phyloP scores from a whole-genome alignment of 2,329 filamentous ascomycete species.

The Claviceps arundinis region DNA sequence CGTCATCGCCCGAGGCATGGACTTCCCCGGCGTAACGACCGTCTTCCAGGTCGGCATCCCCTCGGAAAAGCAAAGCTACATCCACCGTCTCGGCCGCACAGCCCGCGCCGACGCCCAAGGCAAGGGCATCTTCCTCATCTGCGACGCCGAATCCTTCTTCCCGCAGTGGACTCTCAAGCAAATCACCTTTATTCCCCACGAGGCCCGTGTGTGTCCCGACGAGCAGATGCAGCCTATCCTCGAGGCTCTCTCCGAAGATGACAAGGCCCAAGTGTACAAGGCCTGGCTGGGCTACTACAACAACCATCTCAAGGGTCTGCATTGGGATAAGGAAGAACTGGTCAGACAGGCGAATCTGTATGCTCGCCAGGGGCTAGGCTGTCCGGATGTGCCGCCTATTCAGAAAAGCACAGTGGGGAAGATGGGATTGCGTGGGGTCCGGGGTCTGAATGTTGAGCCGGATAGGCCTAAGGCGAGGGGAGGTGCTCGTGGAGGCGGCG shows the following conservation, averaged over 20 bases:
- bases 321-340: slow-evolving; percentile 29
- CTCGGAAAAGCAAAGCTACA: slow-evolving; percentile 47
- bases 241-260: slow-evolving; percentile 28
- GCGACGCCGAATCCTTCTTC: slow-evolving; percentile 37
- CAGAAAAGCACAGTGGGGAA: slow-evolving; percentile 36
- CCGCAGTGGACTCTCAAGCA: slow-evolving; percentile 36
- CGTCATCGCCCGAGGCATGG: slow-evolving; percentile 59
- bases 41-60: slow-evolving; percentile 52
- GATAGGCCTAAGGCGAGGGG: slow-evolving; percentile 20
- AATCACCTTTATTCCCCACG: slow-evolving; percentile 36
- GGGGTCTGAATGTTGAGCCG: slow-evolving; percentile 33
- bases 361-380: slow-evolving; percentile 33
- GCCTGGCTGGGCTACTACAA: slow-evolving; percentile 46
- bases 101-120: slow-evolving; percentile 51
- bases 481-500: background rate
- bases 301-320: slow-evolving; percentile 30
- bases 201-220: slow-evolving; percentile 30
- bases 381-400: slow-evolving; percentile 32
- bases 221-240: slow-evolving; percentile 25
- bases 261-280: slow-evolving; percentile 38
- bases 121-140: slow-evolving; percentile 46
- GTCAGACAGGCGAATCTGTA: slow-evolving; percentile 38
- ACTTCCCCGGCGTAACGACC: slow-evolving; percentile 56
- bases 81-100: slow-evolving; percentile 55
- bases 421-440: slow-evolving; percentile 42